Conservation (phyloP, 495 filamentous ascomycete species). For the Parathielavia appendiculata region DNA sequence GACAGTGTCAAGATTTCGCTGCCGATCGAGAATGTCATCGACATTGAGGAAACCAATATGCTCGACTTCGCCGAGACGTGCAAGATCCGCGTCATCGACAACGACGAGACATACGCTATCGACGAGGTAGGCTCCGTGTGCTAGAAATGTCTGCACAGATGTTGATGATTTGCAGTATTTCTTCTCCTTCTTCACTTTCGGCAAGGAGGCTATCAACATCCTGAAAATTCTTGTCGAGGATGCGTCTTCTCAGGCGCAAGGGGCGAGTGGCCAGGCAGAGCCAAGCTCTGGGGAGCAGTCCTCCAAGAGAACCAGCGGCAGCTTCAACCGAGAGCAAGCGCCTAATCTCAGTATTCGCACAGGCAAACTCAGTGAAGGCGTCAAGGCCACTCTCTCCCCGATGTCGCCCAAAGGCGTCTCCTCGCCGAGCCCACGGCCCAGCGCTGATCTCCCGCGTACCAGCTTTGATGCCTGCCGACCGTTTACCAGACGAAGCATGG, state of each 20-base stretch:
- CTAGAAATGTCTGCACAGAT: conserved; percentile 13
- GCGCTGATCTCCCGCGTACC: conserved; percentile 38
- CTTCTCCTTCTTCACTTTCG: conserved; percentile 89
- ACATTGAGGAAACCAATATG: conserved; percentile 88
- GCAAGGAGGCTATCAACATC: conserved; percentile 77
- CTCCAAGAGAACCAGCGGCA: conserved; percentile 23
- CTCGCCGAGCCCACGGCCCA: conserved; percentile 41
- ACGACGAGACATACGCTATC: conserved; percentile 86
- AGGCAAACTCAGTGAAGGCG: conserved; percentile 53
- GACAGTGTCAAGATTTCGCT: conserved; percentile 96
- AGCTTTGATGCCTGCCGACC: conserved; percentile 42
- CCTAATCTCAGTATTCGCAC: conserved; percentile 28
- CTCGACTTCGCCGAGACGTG: conserved; percentile 90
- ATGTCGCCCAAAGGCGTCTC: conserved; percentile 36
- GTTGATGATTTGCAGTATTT: conserved; percentile 65
- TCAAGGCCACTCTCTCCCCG: conserved; percentile 60
- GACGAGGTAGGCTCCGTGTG: conserved; percentile 65
- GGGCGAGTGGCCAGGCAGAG: conserved; percentile 16
- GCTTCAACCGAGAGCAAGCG: conserved; percentile 13
- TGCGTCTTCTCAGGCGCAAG: conserved; percentile 46
- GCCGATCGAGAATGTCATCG: conserved; percentile 82
- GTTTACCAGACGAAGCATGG: conserved; percentile 48
- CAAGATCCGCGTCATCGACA: conserved; percentile 87
- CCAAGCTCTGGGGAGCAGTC: conserved; percentile 13
- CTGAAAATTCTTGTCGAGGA: conserved; percentile 70